Evolutionary conservation across 2,329 filamentous ascomycete genomes (phyloP).

Genomic region (Ophiostoma tasmaniense): DNA sequence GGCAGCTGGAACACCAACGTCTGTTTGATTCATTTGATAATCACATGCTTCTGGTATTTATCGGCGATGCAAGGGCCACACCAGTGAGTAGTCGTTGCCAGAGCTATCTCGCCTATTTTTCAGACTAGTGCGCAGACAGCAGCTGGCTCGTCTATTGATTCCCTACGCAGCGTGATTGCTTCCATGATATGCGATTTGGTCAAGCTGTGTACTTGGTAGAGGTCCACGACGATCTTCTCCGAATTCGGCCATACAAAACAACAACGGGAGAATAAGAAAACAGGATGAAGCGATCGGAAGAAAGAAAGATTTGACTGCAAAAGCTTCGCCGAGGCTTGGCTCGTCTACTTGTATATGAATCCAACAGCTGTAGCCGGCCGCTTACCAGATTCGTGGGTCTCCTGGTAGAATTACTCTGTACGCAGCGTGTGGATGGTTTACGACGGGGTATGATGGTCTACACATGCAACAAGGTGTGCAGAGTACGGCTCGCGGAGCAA

Average conservation of each 20-base stretch:
- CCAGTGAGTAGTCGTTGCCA: background rate
- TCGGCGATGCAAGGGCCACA: too few relatives aligned
- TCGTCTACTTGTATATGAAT: background rate
- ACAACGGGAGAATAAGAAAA: too few relatives aligned
- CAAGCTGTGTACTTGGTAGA: background rate
- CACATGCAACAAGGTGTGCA: background rate
- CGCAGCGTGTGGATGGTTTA: background rate
- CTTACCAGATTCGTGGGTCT: background rate
- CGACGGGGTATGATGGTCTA: background rate
- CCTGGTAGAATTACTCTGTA: background rate
- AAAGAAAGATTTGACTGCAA: background rate
- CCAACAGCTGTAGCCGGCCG: background rate
- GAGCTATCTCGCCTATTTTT: background rate
- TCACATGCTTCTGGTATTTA: background rate
- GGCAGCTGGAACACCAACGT: background rate
- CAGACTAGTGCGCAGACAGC: background rate
- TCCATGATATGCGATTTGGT: background rate
- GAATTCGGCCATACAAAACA: background rate
- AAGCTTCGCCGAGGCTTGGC: slow-evolving; percentile 1
- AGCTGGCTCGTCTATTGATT: background rate
- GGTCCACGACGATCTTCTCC: background rate
- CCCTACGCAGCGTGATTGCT: background rate
- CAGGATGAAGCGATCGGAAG: background rate
- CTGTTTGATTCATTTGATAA: background rate
- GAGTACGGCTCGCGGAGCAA: background rate